Percentiles rank a stretch among this genome's conserved stretches.
These are phyloP conservation scores for Phycomyces blakesleeanus DNA, from an alignment of 192 early-diverging fungal genomes.

Conservation along the genomic window DNA sequence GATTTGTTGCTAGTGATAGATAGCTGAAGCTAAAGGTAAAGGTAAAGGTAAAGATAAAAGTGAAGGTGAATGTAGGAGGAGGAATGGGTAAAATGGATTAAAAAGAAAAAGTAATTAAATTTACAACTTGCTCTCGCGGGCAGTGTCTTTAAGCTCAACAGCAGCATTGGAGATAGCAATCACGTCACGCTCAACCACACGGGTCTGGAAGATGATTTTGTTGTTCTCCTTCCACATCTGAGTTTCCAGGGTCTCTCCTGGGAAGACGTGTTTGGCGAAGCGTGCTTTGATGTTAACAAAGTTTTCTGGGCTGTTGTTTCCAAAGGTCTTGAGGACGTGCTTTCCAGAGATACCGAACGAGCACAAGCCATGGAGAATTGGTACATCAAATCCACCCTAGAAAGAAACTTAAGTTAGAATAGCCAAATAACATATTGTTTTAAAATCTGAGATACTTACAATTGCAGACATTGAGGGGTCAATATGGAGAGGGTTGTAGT, in stretches of 20 bases:
- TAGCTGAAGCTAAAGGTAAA: too few species aligned
- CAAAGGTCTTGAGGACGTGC: conserved; percentile 79
- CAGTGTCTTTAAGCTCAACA: conserved; percentile 60
- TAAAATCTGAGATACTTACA: conserved; percentile 16
- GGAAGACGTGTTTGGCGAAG: conserved; percentile 85
- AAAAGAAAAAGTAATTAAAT: not conserved
- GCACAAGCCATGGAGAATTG: conserved; percentile 96
- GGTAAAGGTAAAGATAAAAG: too few species aligned
- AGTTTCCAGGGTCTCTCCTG: conserved; percentile 97
- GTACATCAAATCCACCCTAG: conserved; percentile 89
- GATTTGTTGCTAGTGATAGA: too few species aligned
- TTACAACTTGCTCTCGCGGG: conserved; percentile 31
- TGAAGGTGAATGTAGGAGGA: too few species aligned
- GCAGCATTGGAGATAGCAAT: conserved; percentile 92
- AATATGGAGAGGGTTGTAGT: conserved; percentile 97
- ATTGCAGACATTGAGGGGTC: conserved; percentile 91
- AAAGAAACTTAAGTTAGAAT: not conserved
- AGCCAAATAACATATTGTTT: not conserved
- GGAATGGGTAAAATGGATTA: not conserved
- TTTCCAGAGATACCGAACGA: conserved; percentile 89
- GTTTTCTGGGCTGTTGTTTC: conserved; percentile 59
- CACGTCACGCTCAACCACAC: conserved; percentile 88
- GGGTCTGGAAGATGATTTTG: conserved; percentile 92
- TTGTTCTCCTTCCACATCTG: conserved; percentile 92
- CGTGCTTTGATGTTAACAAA: conserved; percentile 90